Percentiles rank a stretch among this genome's conserved stretches.
These are phyloP conservation scores for Trichocladium uniseriatum DNA, from an alignment of 495 filamentous ascomycete genomes.

Conservation along the genomic window DNA sequence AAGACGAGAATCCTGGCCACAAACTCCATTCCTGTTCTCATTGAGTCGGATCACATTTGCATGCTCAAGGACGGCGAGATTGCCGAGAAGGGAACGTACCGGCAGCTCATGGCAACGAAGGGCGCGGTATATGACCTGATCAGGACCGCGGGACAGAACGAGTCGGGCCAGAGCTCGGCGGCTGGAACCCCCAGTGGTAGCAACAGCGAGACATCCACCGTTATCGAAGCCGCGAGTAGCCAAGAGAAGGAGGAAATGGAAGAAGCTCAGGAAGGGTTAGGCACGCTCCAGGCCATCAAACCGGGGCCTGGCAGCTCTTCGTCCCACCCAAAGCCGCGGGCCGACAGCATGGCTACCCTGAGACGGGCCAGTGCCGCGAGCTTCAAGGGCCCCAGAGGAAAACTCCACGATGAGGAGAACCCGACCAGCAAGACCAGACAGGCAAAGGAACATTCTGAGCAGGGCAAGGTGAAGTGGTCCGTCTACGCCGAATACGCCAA, in stretches of 20 bases:
- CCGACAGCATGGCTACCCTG: slow-evolving; percentile 63
- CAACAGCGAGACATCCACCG: slow-evolving; percentile 50
- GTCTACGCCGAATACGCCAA: slow-evolving; percentile 87
- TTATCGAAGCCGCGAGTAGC: slow-evolving; percentile 42
- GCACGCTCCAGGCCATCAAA: slow-evolving; percentile 63
- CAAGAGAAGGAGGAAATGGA: slow-evolving; percentile 49
- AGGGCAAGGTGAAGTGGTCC: slow-evolving; percentile 96
- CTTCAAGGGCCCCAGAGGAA: slow-evolving; percentile 77
- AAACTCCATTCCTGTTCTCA: slow-evolving; percentile 87
- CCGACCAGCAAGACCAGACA: slow-evolving; percentile 64
- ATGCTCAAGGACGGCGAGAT: slow-evolving; percentile 76
- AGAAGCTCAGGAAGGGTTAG: slow-evolving; percentile 59
- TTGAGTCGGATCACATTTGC: slow-evolving; percentile 73
- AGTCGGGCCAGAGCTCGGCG: slow-evolving; percentile 25
- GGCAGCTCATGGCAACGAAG: slow-evolving; percentile 86
- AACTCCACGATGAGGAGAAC: slow-evolving; percentile 74
- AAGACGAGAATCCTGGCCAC: slow-evolving; percentile 94
- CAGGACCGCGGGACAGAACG: slow-evolving; percentile 56
- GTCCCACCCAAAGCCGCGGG: slow-evolving; percentile 42
- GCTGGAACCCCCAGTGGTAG: slow-evolving; percentile 34
- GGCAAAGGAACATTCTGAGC: slow-evolving; percentile 75
- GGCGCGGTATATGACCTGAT: slow-evolving; percentile 81
- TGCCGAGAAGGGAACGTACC: slow-evolving; percentile 79
- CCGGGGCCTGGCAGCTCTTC: slow-evolving; percentile 33
- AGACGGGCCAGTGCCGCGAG: slow-evolving; percentile 86